Conservation (phyloP, 192 early-diverging fungal genomes). For the Coemansia sp. region DNA sequence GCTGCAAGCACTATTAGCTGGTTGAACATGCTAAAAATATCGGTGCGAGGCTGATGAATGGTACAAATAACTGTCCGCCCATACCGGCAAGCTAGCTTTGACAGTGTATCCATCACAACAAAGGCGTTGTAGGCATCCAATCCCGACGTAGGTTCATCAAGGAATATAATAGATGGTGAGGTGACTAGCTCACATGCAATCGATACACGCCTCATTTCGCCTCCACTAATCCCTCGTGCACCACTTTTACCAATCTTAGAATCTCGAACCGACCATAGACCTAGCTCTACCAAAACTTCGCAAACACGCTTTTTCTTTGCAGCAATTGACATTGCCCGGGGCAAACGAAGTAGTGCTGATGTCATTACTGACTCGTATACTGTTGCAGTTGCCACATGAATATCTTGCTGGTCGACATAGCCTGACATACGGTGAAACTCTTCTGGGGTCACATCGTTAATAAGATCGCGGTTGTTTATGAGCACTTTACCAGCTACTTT, state of each 20-base stretch:
- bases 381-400: conserved; percentile 78
- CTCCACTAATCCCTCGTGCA: conserved; percentile 82
- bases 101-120: conserved; percentile 83
- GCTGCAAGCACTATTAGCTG: conserved; percentile 79
- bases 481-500: conserved; percentile 75
- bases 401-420: conserved; percentile 92
- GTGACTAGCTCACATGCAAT: conserved; percentile 95
- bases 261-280: conserved; percentile 77
- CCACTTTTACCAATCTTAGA: conserved; percentile 71
- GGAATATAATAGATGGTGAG: conserved; percentile 81
- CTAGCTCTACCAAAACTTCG: conserved; percentile 78
- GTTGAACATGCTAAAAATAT: conserved; percentile 91
- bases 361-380: conserved; percentile 86
- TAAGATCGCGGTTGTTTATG: conserved; percentile 71
- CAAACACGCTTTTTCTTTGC: conserved; percentile 65
- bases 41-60: conserved; percentile 91
- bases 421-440: conserved; percentile 70
- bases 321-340: conserved; percentile 50
- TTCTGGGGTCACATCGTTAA: conserved; percentile 54
- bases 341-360: conserved; percentile 82
- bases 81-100: conserved; percentile 36
- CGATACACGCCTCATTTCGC: conserved; percentile 88
- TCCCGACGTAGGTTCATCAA: conserved; percentile 82
- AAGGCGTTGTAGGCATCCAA: conserved; percentile 90
- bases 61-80: conserved; percentile 79